These are phyloP conservation scores for Crucihimalaya himalaica DNA, from an alignment of 345 rosid genomes.

Conservation along the genomic window DNA sequence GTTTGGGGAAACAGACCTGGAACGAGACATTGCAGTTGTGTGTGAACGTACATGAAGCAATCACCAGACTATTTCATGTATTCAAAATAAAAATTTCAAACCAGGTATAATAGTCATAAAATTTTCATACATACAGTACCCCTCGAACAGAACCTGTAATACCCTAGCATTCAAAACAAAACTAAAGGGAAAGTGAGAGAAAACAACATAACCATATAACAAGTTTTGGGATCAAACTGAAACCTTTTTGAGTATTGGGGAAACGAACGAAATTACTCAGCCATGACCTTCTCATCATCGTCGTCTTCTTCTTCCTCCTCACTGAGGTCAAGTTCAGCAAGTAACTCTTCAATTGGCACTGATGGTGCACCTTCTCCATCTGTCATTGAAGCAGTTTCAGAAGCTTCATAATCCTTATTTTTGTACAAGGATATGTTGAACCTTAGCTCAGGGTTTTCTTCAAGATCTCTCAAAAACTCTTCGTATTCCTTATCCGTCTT, in stretches of 20 bases:
- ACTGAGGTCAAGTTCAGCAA: conserved; percentile 55
- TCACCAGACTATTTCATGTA: too few relatives aligned
- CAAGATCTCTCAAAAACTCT: conserved; percentile 58
- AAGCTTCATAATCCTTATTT: conserved; percentile 53
- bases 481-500: conserved; percentile 50
- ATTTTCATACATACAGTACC: too few relatives aligned
- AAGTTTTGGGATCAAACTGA: too few relatives aligned
- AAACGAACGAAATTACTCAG: conserved; percentile 23
- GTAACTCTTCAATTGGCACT: conserved; percentile 56
- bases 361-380: conserved; percentile 58
- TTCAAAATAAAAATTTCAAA: too few relatives aligned
- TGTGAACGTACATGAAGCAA: too few relatives aligned
- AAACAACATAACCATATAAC: too few relatives aligned
- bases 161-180: too few relatives aligned
- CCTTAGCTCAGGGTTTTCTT: conserved; percentile 61
- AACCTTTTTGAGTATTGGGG: neutral
- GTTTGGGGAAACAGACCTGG: too few relatives aligned
- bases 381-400: conserved; percentile 54
- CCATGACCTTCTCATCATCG: conserved; percentile 3
- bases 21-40: too few relatives aligned
- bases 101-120: too few relatives aligned
- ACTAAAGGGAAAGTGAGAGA: too few relatives aligned
- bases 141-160: too few relatives aligned
- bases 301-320: conserved; percentile 31
- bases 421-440: conserved; percentile 52